phyloP scores from a whole-genome alignment of 129 eudicot species.

The Flaveria linearis region DNA sequence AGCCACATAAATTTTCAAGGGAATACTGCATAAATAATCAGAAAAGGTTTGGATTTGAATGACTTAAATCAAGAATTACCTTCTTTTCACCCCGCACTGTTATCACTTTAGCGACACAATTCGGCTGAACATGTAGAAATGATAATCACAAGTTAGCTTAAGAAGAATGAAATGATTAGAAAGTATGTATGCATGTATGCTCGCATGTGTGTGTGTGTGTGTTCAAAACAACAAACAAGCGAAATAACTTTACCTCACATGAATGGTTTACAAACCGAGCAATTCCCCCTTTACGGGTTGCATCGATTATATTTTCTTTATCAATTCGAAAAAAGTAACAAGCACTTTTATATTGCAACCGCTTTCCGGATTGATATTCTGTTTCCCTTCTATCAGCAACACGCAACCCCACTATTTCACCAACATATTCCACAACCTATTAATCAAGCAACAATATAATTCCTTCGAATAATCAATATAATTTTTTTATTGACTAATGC shows the following conservation, averaged over 20 bases:
- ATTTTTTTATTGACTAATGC: not conserved
- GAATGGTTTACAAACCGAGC: constrained; percentile 94
- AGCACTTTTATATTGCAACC: constrained; percentile 70
- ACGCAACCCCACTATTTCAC: constrained; percentile 79
- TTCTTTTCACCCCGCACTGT: constrained; percentile 71
- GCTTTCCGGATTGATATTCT: constrained; percentile 72
- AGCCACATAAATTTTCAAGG: not conserved
- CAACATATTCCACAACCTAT: constrained; percentile 85
- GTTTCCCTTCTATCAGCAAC: constrained; percentile 82
- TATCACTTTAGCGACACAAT: constrained; percentile 72
- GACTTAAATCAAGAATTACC: constrained; percentile 36
- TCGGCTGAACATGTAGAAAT: constrained; percentile 55
- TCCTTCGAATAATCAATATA: not conserved
- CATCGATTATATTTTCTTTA: constrained; percentile 80
- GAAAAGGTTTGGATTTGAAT: not conserved
- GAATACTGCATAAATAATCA: not conserved
- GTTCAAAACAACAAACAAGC: not conserved
- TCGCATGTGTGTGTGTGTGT: not conserved
- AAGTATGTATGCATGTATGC: not conserved
- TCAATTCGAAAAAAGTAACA: constrained; percentile 81
- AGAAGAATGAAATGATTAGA: constrained; percentile 13
- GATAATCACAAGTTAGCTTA: constrained; percentile 28
- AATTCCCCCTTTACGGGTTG: constrained; percentile 81
- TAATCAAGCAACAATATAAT: not conserved
- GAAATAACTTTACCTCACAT: constrained; percentile 52